A percentile compares a stretch with the other conserved stretches of the same genome.
Evolutionary conservation across 73 alveolate genomes (phyloP).

Genomic region (Halteria grandinella): DNA sequence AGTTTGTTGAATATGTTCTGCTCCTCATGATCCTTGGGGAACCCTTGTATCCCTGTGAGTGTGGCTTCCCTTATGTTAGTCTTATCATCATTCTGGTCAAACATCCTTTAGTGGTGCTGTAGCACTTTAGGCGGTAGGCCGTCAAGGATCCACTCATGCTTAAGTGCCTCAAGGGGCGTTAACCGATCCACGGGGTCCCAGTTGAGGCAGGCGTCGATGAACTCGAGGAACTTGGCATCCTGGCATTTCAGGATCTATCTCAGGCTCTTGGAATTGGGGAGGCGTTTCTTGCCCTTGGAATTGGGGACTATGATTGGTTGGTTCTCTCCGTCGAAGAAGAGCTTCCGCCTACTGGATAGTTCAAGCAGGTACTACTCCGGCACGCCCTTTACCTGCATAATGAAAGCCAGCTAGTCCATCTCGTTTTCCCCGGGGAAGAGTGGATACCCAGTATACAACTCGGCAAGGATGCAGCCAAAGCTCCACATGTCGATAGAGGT

Average conservation of each 20-base stretch:
- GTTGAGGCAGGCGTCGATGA: conserved; percentile 73
- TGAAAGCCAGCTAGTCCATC: conserved; percentile 77
- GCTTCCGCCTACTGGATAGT: conserved; percentile 40
- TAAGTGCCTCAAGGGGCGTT: conserved; percentile 79
- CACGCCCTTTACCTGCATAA: conserved; percentile 80
- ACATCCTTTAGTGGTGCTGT: conserved; percentile 55
- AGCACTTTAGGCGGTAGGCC: conserved; percentile 74
- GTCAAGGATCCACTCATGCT: conserved; percentile 88
- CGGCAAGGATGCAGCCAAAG: conserved; percentile 91
- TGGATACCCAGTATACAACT: conserved; percentile 82
- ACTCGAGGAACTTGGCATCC: conserved; percentile 69
- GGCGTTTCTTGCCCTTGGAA: conserved; percentile 81
- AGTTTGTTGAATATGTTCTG: conserved; percentile 31
- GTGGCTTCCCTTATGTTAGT: conserved; percentile 28
- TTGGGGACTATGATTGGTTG: conserved; percentile 81
- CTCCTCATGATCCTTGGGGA: conserved; percentile 19
- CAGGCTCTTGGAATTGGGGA: conserved; percentile 72
- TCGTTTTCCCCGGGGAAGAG: conserved; percentile 89
- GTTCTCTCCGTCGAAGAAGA: conserved; percentile 68
- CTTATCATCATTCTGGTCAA: conserved; percentile 48
- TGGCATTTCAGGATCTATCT: conserved; percentile 30
- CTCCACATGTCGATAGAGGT: conserved; percentile 91
- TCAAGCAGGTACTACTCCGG: conserved; percentile 56
- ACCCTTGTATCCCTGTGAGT: conserved; percentile 15
- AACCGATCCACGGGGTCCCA: conserved; percentile 87